phyloP scores from a whole-genome alignment of 345 rosid genomes.

The Eucalyptus melliodora region DNA sequence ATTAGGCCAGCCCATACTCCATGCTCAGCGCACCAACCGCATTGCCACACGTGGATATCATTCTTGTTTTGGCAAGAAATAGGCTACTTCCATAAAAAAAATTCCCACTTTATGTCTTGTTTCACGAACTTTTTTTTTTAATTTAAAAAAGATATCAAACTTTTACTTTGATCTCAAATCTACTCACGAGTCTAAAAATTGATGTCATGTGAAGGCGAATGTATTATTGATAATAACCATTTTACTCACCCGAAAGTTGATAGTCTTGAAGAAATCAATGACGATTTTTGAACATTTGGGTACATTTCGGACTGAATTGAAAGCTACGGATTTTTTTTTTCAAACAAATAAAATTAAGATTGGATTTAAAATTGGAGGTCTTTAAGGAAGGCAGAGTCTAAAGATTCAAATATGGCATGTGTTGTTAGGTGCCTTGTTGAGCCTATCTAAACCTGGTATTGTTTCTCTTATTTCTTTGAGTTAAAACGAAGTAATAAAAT shows the following conservation, averaged over 20 bases:
- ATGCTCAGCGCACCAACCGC: neutral
- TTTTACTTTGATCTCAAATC: neutral
- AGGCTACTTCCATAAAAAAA: neutral
- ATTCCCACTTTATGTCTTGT: fast-evolving
- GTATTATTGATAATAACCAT: fast-evolving
- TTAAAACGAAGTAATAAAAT: neutral
- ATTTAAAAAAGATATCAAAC: neutral
- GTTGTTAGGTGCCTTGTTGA: neutral
- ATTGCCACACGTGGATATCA: neutral
- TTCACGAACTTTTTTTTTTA: neutral
- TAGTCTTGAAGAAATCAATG: neutral
- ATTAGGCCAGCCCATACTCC: neutral
- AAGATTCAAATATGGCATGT: neutral
- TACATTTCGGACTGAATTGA: neutral
- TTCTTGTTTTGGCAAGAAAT: neutral
- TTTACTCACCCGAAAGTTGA: fast-evolving
- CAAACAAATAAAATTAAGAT: neutral
- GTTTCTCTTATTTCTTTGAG: neutral
- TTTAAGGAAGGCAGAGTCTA: fast-evolving
- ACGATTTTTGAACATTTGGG: fast-evolving
- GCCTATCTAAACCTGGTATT: neutral
- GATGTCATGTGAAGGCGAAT: neutral
- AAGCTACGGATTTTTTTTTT: neutral
- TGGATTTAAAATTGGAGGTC: neutral
- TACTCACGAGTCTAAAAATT: fast-evolving